Evolutionary conservation across 2,329 filamentous ascomycete genomes (phyloP), one percentile per base, ranked within the genome.

Genomic region (Aureobasidium sp.): DNA sequence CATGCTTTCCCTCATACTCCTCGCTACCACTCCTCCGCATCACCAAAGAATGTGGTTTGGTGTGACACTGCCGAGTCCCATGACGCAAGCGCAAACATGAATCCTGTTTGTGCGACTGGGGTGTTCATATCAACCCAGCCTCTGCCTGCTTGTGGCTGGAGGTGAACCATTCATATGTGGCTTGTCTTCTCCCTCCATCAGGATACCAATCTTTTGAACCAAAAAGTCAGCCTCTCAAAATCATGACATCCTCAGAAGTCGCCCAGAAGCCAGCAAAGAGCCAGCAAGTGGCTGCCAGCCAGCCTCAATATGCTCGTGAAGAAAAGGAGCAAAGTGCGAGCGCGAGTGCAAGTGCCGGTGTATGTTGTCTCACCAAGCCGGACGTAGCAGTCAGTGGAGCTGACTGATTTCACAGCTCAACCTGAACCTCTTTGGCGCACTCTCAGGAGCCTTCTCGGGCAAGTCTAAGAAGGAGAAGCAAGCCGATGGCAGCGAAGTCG

Each of bases 351-450:
- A 71, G 68, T 62, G 71, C 72, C 64, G 62, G 70, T 65, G 54
- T 58, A 47, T 47, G 54, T 48, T 19, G 6, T 39, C 3, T 24
- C 6, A 17, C 5, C 12, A 22, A 14, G 12, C 27, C 15, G 12
- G 24, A 3, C 22, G 15, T 15, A 14, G 12, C 5, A 3, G 5
- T 22, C 15, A 14, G 3, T 15, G 24, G 6, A 24, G 31, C 31
- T 62, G 40, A 48, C 31, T 52, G 7, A 19, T 42, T 4, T n/a
- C 53, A 22, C n/a, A 74, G 72, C 63, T 74, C 27, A 74, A 74
- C 52, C 66, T 74, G 19, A 73, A 74, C 66, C 64, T 74, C 60
- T 72, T 73, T 63, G 72, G 69, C 49, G 72, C 72, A 7, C 44
- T 74, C 40, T 64, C 69, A 29, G 72, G 72, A 40, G 68, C 68